Percentiles rank a stretch among this genome's conserved stretches.
phyloP scores from a whole-genome alignment of 805 yeast species.

The Dipodascus geniculatus region DNA sequence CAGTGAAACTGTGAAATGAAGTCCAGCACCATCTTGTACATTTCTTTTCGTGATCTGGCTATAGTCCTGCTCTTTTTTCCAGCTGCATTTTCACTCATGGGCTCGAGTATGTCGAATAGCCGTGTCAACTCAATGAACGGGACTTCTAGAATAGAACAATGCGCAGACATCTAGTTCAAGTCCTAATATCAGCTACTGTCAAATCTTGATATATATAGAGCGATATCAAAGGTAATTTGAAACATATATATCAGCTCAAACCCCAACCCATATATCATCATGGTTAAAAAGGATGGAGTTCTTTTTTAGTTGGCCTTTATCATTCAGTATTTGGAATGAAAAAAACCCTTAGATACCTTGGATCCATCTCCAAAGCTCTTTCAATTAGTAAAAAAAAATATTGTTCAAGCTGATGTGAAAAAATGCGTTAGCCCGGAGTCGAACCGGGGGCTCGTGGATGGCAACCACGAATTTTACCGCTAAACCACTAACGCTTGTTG shows the following conservation, averaged over 20 bases:
- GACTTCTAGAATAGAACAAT: neutral
- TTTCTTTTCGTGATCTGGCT: neutral
- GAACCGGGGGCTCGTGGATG: constrained; percentile 49
- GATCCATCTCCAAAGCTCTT: no score
- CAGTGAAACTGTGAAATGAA: neutral
- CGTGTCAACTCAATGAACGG: neutral
- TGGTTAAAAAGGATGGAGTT: no score
- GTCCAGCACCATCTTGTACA: neutral
- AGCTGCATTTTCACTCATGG: neutral
- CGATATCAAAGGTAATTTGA: no score
- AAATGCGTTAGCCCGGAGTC: constrained; percentile 45
- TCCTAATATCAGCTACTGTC: no score
- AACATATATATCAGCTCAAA: no score
- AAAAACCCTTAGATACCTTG: no score
- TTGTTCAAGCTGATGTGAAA: no score
- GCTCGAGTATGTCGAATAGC: neutral
- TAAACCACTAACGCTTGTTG: constrained; percentile 38
- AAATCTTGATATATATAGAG: no score
- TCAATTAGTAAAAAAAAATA: no score
- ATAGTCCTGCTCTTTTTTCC: neutral
- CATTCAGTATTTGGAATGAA: no score
- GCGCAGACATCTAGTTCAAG: neutral
- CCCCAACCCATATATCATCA: no score
- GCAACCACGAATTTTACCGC: constrained; percentile 46
- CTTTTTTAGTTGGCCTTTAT: no score